These are phyloP conservation scores for Microglena sp. DNA, from an alignment of 139 green algal genomes.

Conservation along the genomic window DNA sequence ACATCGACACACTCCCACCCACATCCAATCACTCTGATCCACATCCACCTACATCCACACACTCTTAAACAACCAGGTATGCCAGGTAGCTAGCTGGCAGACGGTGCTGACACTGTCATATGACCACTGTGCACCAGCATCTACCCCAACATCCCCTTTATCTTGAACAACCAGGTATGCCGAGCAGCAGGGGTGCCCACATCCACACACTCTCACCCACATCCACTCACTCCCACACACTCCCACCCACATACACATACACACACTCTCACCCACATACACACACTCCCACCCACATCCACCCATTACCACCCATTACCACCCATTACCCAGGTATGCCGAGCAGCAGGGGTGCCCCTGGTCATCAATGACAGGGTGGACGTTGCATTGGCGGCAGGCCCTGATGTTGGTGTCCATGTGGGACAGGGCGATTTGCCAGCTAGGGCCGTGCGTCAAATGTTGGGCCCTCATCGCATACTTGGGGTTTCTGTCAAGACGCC, in stretches of 20 bases:
- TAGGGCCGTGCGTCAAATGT: not conserved
- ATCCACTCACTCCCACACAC: too few relatives aligned
- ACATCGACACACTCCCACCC: not conserved
- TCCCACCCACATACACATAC: too few relatives aligned
- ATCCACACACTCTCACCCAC: not conserved
- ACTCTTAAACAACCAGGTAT: not conserved
- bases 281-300: too few relatives aligned
- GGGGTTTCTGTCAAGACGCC: not conserved
- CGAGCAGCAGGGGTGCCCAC: not conserved
- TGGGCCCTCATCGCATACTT: conserved; percentile 9
- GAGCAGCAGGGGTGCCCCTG: conserved; percentile 52
- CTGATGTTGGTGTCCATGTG: conserved; percentile 22
- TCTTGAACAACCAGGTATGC: too few relatives aligned
- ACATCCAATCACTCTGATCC: not conserved
- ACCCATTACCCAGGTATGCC: conserved; percentile 41
- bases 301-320: too few relatives aligned
- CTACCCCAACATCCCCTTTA: too few relatives aligned
- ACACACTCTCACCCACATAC: too few relatives aligned
- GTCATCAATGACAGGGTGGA: conserved; percentile 94
- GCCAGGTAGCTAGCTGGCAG: too few relatives aligned
- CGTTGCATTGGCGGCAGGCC: conserved; percentile 72
- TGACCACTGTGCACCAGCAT: too few relatives aligned
- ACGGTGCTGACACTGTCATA: too few relatives aligned
- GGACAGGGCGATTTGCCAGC: conserved; percentile 11
- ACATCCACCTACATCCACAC: too few relatives aligned